phyloP scores from a whole-genome alignment of 148 eudicot genomes.

The Rhododendron griersonianum region DNA sequence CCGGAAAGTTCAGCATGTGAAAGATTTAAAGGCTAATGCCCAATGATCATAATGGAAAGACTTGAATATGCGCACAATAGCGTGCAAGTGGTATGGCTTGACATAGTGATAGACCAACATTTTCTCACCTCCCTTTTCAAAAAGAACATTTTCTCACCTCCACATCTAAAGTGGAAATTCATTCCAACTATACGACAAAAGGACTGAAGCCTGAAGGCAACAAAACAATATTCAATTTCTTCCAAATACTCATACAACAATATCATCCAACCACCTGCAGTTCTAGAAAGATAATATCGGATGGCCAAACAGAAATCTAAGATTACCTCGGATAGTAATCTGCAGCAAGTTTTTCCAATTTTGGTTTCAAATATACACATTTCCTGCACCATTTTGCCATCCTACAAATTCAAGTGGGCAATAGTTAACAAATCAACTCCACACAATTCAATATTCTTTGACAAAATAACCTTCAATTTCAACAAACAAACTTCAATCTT shows the following conservation, averaged over 20 bases:
- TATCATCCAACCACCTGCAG: neutral
- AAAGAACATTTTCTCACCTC: neutral
- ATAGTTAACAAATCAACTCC: neutral
- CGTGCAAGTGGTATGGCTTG: neutral
- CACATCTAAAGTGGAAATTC: neutral
- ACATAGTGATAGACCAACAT: neutral
- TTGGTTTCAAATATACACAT: constrained; percentile 86
- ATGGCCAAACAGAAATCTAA: neutral
- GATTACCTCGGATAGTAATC: constrained; percentile 43
- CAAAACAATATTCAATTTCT: neutral
- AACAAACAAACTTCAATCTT: neutral
- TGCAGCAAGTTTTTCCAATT: constrained; percentile 77
- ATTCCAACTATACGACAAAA: neutral
- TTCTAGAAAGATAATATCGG: neutral
- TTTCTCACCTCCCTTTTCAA: neutral
- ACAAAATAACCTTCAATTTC: neutral
- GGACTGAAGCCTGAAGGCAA: neutral
- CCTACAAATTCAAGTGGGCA: constrained; percentile 36
- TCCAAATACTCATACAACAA: neutral
- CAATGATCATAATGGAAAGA: neutral
- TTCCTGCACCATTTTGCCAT: constrained; percentile 96
- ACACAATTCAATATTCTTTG: neutral
- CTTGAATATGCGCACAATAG: neutral
- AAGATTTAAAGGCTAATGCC: neutral
- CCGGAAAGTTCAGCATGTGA: neutral